Evolutionary conservation across 495 filamentous ascomycete species (phyloP).

Genomic region (Tetracladium setigerum): DNA sequence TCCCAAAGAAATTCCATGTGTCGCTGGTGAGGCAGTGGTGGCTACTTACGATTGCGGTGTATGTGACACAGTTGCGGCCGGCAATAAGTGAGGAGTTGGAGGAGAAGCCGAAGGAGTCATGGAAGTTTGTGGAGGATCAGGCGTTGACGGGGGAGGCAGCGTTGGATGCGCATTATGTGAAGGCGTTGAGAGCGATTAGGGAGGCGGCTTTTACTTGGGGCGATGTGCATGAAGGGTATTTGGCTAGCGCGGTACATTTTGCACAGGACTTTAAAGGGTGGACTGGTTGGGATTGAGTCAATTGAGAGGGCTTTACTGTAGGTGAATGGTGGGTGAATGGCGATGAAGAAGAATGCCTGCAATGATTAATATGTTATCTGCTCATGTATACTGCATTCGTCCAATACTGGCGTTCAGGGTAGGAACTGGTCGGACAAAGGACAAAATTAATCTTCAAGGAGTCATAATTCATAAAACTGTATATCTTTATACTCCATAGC

Average conservation of each 20-base stretch:
- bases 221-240: slow-evolving; percentile 66
- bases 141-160: slow-evolving; percentile 57
- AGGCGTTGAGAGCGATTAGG: slow-evolving; percentile 67
- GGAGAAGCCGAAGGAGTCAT: slow-evolving; percentile 54
- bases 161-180: slow-evolving; percentile 76
- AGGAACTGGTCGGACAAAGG: too few species aligned
- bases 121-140: slow-evolving; percentile 65
- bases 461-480: neutral
- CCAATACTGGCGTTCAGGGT: too few species aligned
- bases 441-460: too few species aligned
- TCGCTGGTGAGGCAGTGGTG: slow-evolving; percentile 78
- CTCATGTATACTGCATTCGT: too few species aligned
- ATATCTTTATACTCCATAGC: neutral
- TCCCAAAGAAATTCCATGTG: slow-evolving; percentile 66
- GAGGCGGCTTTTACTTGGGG: slow-evolving; percentile 76
- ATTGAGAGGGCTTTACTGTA: neutral
- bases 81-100: slow-evolving; percentile 59
- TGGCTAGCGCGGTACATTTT: slow-evolving; percentile 74
- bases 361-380: too few species aligned
- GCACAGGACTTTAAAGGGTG: slow-evolving; percentile 72
- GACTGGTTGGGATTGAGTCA: slow-evolving; percentile 30
- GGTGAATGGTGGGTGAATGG: neutral
- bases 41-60: slow-evolving; percentile 71
- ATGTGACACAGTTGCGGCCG: slow-evolving; percentile 67
- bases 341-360: neutral